Evolutionary conservation across 768 basidiomycete genomes (phyloP).

Genomic region (Termitomyces sp.): DNA sequence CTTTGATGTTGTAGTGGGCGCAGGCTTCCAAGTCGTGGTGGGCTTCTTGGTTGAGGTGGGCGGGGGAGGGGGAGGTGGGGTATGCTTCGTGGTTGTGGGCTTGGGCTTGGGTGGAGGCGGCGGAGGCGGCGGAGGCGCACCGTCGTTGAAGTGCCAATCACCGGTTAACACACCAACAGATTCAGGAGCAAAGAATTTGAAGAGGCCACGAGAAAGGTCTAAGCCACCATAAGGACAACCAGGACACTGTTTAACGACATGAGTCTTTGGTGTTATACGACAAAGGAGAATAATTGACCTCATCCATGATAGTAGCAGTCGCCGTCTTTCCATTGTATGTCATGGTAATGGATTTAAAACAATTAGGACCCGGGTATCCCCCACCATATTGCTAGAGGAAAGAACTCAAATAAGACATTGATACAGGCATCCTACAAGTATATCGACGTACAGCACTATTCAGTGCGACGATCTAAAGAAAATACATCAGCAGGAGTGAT

Average conservation of each 20-base stretch:
- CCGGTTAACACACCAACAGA: conserved; percentile 46
- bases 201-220: conserved; percentile 55
- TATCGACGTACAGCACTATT: conserved; percentile 33
- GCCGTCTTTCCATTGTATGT: conserved; percentile 57
- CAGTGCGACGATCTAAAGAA: conserved; percentile 49
- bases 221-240: conserved; percentile 57
- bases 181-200: conserved; percentile 44
- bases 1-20: conserved; percentile 17
- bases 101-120: conserved; percentile 17
- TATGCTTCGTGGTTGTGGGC: conserved; percentile 19
- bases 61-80: conserved; percentile 11
- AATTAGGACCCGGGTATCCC: conserved; percentile 63
- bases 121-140: no score
- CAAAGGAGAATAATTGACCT: conserved; percentile 31
- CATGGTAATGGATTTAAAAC: conserved; percentile 61
- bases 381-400: conserved; percentile 46
- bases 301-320: conserved; percentile 57
- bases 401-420: neutral
- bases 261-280: neutral
- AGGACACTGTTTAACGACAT: conserved; percentile 46
- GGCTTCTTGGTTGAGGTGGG: conserved; percentile 12
- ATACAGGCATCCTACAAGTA: neutral
- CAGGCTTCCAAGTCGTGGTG: conserved; percentile 18
- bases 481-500: neutral
- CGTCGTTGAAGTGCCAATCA: conserved; percentile 42